A percentile compares a stretch with the other conserved stretches of the same genome.
Evolutionary conservation across 2,329 filamentous ascomycete species (phyloP).

Genomic region (Aspergillus sp.): DNA sequence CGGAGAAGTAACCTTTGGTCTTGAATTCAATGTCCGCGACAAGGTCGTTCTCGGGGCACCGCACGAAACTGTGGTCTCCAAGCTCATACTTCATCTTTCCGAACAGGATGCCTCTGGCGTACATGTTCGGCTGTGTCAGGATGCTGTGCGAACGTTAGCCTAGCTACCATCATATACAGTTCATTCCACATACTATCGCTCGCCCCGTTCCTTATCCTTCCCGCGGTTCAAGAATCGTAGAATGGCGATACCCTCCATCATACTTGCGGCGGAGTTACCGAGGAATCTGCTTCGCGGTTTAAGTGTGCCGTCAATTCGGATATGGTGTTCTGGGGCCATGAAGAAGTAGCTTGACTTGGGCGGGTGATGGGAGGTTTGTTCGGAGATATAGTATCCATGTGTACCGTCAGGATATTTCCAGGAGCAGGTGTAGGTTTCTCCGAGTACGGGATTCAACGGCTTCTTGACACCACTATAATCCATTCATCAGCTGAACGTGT

Average conservation of each 20-base stretch:
- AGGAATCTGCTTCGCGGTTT: conserved; percentile 95
- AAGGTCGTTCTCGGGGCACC: conserved; percentile 85
- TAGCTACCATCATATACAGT: conserved; percentile 2
- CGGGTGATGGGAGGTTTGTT: conserved; percentile 97
- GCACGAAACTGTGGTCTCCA: conserved; percentile 91
- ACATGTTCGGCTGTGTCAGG: conserved; percentile 98
- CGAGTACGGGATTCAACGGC: conserved; percentile 92
- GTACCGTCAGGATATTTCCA: conserved; percentile 89
- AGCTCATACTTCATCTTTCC: conserved; percentile 99
- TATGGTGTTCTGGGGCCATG: conserved; percentile 90
- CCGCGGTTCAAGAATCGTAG: conserved; percentile 81
- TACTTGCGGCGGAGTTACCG: conserved; percentile 93
- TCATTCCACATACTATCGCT: conserved; percentile 75
- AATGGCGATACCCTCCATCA: conserved; percentile 97
- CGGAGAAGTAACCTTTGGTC: conserved; percentile 95
- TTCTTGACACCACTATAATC: conserved; percentile 87
- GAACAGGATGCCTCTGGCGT: conserved; percentile 93
- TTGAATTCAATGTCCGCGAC: conserved; percentile 96
- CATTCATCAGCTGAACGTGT: conserved; percentile 9
- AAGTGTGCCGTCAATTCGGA: conserved; percentile 92
- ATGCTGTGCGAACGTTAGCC: conserved; percentile 60
- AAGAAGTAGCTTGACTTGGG: conserved; percentile 99
- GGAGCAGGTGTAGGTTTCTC: conserved; percentile 92
- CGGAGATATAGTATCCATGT: conserved; percentile 91
- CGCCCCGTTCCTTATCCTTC: conserved; percentile 64